Evolutionary conservation across 2,329 filamentous ascomycete genomes (phyloP).

Genomic region (Ascochyta fabae): DNA sequence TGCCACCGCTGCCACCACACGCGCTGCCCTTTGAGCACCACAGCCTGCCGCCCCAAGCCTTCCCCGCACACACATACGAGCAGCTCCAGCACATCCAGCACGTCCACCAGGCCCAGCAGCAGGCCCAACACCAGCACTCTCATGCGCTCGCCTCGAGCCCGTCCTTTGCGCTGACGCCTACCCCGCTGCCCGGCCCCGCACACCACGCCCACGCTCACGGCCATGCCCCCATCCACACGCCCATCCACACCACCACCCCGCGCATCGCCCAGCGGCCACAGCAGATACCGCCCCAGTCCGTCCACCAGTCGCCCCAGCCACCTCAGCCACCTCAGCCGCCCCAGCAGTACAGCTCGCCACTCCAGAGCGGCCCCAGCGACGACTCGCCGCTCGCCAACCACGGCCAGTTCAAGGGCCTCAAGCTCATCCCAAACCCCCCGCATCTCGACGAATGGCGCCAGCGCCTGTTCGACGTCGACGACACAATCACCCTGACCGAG

Average conservation of each 20-base stretch:
- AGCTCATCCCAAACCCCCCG: conserved; percentile 69
- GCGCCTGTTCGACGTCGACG: conserved; percentile 76
- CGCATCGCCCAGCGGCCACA: conserved; percentile 19
- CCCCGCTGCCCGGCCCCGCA: conserved; percentile 20
- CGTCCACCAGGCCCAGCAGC: background rate
- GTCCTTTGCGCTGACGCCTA: conserved; percentile 32
- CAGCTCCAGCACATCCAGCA: conserved; percentile 22
- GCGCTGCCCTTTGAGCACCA: conserved; percentile 47
- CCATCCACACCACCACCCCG: conserved; percentile 22
- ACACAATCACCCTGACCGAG: conserved; percentile 73
- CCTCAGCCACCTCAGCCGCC: background rate
- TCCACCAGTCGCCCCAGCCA: conserved; percentile 10
- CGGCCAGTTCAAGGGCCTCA: conserved; percentile 60
- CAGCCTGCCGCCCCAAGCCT: conserved; percentile 23
- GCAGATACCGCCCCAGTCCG: conserved; percentile 24
- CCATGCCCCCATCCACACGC: conserved; percentile 13
- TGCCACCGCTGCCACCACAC: conserved; percentile 20
- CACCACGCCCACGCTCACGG: conserved; percentile 16
- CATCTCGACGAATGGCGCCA: conserved; percentile 73
- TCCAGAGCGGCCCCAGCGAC: conserved; percentile 9
- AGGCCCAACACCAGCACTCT: background rate
- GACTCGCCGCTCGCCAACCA: conserved; percentile 54
- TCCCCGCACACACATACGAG: conserved; percentile 28
- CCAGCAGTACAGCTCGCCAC: conserved; percentile 15
- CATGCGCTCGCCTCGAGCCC: conserved; percentile 30